Conservation (phyloP, 495 filamentous ascomycete species). For the Neurospora discreta region DNA sequence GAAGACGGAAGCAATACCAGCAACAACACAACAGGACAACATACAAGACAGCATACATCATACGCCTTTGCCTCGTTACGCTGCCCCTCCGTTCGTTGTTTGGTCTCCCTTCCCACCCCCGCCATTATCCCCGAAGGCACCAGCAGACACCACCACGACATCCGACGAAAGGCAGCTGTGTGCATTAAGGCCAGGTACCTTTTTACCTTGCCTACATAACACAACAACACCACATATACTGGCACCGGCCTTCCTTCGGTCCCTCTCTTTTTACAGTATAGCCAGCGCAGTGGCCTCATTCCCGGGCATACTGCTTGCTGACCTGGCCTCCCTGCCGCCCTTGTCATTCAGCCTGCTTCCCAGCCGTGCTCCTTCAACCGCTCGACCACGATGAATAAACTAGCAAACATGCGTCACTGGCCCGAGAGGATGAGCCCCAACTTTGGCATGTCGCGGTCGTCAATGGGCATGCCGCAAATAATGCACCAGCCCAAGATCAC, state of each 20-base stretch:
- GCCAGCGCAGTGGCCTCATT: background rate
- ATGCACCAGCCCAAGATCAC: slow-evolving; percentile 57
- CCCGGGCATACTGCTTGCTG: background rate
- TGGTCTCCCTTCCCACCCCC: background rate
- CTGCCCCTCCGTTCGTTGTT: background rate
- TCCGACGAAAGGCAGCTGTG: background rate
- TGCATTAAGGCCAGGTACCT: background rate
- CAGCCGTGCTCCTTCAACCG: slow-evolving; percentile 1
- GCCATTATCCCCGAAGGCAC: background rate
- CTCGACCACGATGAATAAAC: slow-evolving; percentile 69
- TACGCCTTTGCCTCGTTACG: background rate
- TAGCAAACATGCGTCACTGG: slow-evolving; percentile 90
- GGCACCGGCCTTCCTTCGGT: background rate
- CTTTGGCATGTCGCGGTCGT: slow-evolving; percentile 64
- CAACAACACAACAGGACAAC: background rate
- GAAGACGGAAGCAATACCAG: background rate
- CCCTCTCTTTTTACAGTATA: background rate
- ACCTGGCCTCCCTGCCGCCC: slow-evolving; percentile 11
- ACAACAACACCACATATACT: background rate
- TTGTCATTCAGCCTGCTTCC: slow-evolving; percentile 7
- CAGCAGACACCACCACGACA: background rate
- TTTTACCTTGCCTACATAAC: background rate
- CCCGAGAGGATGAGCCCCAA: slow-evolving; percentile 81
- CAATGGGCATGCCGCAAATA: slow-evolving; percentile 59
- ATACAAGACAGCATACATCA: background rate